These are phyloP conservation scores for baker's yeast (Saccharomyces cerevisiae) DNA, from an alignment of 805 yeast species.

Conservation along the genomic window DNA sequence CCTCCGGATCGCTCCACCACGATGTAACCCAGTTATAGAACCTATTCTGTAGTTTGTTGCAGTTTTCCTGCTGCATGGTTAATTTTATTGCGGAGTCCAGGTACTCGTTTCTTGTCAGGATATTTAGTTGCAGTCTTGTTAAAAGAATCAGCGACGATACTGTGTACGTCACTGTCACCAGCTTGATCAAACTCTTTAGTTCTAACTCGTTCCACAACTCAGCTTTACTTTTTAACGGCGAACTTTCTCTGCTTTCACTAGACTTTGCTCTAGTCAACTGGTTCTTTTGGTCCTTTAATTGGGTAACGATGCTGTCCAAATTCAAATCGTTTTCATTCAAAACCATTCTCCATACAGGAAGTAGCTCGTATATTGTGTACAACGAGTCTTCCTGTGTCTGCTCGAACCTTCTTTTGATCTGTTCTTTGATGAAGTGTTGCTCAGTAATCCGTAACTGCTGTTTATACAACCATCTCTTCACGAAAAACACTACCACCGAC, in stretches of 20 bases:
- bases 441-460: constrained; percentile 44
- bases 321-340: constrained; percentile 19
- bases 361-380: constrained; percentile 70
- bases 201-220: constrained; percentile 83
- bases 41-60: constrained; percentile 32
- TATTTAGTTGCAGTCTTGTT: constrained; percentile 78
- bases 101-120: constrained; percentile 80
- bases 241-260: constrained; percentile 5
- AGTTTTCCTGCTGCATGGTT: constrained; percentile 34
- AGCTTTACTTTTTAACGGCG: constrained; percentile 38
- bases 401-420: constrained; percentile 71
- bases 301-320: constrained; percentile 21
- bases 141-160: constrained; percentile 64
- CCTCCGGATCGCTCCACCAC: constrained; percentile 2
- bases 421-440: constrained; percentile 55
- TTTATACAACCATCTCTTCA: constrained; percentile 26
- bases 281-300: constrained; percentile 20
- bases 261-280: neutral
- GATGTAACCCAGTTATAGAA: constrained; percentile 12
- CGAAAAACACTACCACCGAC: constrained; percentile 18
- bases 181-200: constrained; percentile 61
- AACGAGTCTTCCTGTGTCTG: constrained; percentile 90
- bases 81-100: constrained; percentile 66
- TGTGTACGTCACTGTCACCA: constrained; percentile 62
- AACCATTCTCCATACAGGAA: constrained; percentile 58